Conservation (phyloP, 371 early-diverging fungal genomes). For the Mucor mucedo region DNA sequence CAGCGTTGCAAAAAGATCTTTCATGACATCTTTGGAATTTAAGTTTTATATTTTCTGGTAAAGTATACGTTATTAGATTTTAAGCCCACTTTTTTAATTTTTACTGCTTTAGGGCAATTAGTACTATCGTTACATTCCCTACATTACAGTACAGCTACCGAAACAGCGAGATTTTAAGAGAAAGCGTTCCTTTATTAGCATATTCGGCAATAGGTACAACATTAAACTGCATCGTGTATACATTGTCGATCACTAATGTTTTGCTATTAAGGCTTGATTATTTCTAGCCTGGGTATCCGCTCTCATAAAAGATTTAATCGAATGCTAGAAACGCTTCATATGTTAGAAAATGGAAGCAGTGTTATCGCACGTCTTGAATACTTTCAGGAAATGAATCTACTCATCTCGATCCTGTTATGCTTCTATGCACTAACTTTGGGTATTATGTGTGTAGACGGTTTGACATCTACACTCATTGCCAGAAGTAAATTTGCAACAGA, state of each 20-base stretch:
- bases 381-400: neutral
- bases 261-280: neutral
- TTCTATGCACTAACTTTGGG: neutral
- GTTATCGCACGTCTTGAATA: neutral
- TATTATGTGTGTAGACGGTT: neutral
- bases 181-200: neutral
- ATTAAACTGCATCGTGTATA: neutral
- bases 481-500: neutral
- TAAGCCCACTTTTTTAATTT: no score
- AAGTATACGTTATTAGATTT: no score
- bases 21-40: constrained; percentile 50
- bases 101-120: neutral
- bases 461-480: neutral
- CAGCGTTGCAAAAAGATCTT: constrained; percentile 40
- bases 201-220: neutral
- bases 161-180: neutral
- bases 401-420: neutral
- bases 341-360: neutral
- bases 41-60: constrained; percentile 46
- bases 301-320: neutral
- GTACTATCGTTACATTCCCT: neutral
- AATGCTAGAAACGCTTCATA: neutral
- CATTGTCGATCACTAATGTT: neutral
- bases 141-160: neutral
- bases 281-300: neutral